Evolutionary conservation across 2,329 filamentous ascomycete genomes (phyloP).

Genomic region (Apiospora koreana): DNA sequence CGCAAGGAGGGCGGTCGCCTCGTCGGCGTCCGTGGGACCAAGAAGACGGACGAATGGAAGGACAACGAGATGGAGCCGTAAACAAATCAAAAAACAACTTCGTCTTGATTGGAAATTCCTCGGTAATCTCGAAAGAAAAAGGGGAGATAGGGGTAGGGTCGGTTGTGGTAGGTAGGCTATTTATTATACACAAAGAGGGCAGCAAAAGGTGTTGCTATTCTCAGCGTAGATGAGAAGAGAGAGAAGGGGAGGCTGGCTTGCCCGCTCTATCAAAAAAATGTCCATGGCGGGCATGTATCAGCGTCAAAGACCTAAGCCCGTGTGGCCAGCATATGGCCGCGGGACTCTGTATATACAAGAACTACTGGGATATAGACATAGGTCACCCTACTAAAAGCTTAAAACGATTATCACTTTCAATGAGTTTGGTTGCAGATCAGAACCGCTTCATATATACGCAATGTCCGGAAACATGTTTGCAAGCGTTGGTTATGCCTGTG

Average conservation of each 20-base stretch:
- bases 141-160: neutral
- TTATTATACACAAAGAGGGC: neutral
- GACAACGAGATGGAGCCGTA: conserved; percentile 69
- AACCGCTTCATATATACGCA: neutral
- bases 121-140: neutral
- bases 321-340: neutral
- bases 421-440: neutral
- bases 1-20: conserved; percentile 72
- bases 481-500: neutral
- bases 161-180: neutral
- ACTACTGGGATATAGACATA: neutral
- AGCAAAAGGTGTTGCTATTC: neutral
- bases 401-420: too few relatives aligned
- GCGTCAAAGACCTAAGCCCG: neutral
- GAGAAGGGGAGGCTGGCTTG: neutral
- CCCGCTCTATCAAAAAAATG: neutral
- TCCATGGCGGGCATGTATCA: neutral
- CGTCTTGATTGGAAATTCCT: neutral
- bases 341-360: neutral
- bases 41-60: conserved; percentile 58
- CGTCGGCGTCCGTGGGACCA: conserved; percentile 50
- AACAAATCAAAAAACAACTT: neutral
- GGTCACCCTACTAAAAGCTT: neutral
- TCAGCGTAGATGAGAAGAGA: neutral
- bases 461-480: neutral